These are phyloP conservation scores for Microsporum ferrugineum DNA, from an alignment of 2,329 filamentous ascomycete genomes.

Conservation along the genomic window DNA sequence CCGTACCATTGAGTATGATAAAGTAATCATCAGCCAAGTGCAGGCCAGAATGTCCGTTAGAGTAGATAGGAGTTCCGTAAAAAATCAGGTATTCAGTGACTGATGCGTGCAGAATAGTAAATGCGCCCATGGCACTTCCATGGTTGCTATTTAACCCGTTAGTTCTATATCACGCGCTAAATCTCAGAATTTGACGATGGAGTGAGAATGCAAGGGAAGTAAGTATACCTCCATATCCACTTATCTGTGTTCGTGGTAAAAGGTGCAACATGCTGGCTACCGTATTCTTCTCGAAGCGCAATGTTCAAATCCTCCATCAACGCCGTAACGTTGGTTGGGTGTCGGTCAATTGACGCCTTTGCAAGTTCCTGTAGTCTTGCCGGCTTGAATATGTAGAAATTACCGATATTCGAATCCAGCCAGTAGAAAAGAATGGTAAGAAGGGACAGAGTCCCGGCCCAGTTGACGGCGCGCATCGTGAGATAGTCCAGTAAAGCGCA, in stretches of 20 bases:
- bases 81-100: slow-evolving; percentile 85
- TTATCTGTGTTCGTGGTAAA: slow-evolving; percentile 45
- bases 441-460: slow-evolving; percentile 3
- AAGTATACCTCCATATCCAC: slow-evolving; percentile 57
- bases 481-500: not conserved
- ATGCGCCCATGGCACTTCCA: slow-evolving; percentile 43
- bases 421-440: slow-evolving; percentile 4
- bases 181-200: not conserved
- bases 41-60: slow-evolving; percentile 76
- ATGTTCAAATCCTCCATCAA: slow-evolving; percentile 11
- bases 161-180: not conserved
- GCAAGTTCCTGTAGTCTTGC: slow-evolving; percentile 16
- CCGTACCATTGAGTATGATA: slow-evolving; percentile 69
- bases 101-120: slow-evolving; percentile 74
- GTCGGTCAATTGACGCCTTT: slow-evolving; percentile 20
- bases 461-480: not conserved
- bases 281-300: slow-evolving; percentile 10
- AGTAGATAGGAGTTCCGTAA: slow-evolving; percentile 68
- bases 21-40: slow-evolving; percentile 94
- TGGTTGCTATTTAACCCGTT: slow-evolving; percentile 6
- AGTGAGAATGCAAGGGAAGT: not conserved
- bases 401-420: slow-evolving; percentile 7
- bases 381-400: slow-evolving; percentile 18
- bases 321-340: slow-evolving; percentile 25
- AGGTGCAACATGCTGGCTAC: slow-evolving; percentile 8